Evolutionary conservation across 345 rosid species (phyloP).

Genomic region (Litchi chinensis): DNA sequence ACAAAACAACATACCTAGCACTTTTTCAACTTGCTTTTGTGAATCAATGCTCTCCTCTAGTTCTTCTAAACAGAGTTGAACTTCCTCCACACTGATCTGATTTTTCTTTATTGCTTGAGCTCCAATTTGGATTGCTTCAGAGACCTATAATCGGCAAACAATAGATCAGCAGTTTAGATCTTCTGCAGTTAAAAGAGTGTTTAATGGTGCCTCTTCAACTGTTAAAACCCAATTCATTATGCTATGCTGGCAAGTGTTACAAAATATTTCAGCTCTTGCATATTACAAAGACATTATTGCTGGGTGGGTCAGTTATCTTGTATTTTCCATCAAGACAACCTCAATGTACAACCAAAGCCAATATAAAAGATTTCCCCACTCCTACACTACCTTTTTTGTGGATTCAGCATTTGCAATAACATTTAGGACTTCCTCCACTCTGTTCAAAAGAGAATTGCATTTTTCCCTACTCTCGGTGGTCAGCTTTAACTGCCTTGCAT

Average conservation of each 20-base stretch:
- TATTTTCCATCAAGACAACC: constrained; percentile 10
- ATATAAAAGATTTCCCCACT: not conserved
- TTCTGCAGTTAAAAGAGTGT: not conserved
- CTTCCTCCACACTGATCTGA: constrained; percentile 73
- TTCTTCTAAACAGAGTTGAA: constrained; percentile 72
- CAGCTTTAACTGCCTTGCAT: constrained; percentile 72
- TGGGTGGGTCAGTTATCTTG: not conserved
- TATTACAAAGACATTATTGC: not conserved
- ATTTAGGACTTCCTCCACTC: constrained; percentile 78
- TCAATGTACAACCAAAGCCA: not conserved
- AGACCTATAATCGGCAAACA: constrained; percentile 49
- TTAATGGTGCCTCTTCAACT: not conserved
- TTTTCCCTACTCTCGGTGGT: constrained; percentile 72
- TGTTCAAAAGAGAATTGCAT: constrained; percentile 66
- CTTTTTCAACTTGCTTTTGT: constrained; percentile 70
- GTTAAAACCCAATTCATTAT: not conserved
- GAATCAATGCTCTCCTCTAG: constrained; percentile 67
- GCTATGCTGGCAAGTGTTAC: not conserved
- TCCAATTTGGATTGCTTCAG: constrained; percentile 83
- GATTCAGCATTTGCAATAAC: constrained; percentile 72
- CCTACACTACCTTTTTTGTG: constrained; percentile 59
- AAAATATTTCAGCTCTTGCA: not conserved
- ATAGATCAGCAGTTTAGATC: constrained; percentile 1
- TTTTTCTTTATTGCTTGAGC: constrained; percentile 70
- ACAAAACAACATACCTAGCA: constrained; percentile 49